Evolutionary conservation across 1,139 yeast species (phyloP).

Genomic region (Yamadazyma blattariae): DNA sequence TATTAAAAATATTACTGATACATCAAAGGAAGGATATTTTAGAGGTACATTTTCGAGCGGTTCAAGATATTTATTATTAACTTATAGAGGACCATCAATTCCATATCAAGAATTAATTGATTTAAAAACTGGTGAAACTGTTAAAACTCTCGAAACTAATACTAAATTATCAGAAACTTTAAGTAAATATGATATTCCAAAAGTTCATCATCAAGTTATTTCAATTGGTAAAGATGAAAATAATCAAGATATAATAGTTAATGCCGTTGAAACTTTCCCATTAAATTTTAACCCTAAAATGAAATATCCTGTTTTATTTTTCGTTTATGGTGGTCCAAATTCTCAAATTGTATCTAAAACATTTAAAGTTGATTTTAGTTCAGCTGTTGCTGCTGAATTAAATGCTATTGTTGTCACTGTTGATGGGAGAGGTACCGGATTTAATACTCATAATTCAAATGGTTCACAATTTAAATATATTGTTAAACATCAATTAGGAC

Average conservation of each 20-base stretch:
- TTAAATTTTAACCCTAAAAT: slow-evolving; percentile 51
- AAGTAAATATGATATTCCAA: slow-evolving; percentile 47
- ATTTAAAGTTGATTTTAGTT: slow-evolving; percentile 56
- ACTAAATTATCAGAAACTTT: slow-evolving; percentile 35
- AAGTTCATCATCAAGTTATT: slow-evolving; percentile 42
- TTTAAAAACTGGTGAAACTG: slow-evolving; percentile 33
- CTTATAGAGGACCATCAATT: slow-evolving; percentile 62
- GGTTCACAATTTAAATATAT: slow-evolving; percentile 54
- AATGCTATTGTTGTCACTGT: slow-evolving; percentile 75
- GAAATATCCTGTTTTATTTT: slow-evolving; percentile 69
- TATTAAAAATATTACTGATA: slow-evolving; percentile 52
- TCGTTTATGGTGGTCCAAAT: slow-evolving; percentile 82
- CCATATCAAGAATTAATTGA: slow-evolving; percentile 68
- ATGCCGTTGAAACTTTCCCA: slow-evolving; percentile 64
- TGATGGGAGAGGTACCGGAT: slow-evolving; percentile 84
- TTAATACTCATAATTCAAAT: slow-evolving; percentile 40
- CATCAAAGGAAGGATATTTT: slow-evolving; percentile 61
- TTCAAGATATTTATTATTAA: slow-evolving; percentile 56
- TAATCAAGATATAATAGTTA: slow-evolving; percentile 42
- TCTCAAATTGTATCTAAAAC: slow-evolving; percentile 62
- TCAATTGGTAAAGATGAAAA: slow-evolving; percentile 45
- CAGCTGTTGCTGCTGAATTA: slow-evolving; percentile 65
- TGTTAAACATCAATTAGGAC: slow-evolving; percentile 66
- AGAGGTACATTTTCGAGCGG: slow-evolving; percentile 68
- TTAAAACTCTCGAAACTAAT: slow-evolving; percentile 49